These are phyloP conservation scores for Talinum fruticosum DNA, from an alignment of 148 eudicot genomes.

Conservation along the genomic window DNA sequence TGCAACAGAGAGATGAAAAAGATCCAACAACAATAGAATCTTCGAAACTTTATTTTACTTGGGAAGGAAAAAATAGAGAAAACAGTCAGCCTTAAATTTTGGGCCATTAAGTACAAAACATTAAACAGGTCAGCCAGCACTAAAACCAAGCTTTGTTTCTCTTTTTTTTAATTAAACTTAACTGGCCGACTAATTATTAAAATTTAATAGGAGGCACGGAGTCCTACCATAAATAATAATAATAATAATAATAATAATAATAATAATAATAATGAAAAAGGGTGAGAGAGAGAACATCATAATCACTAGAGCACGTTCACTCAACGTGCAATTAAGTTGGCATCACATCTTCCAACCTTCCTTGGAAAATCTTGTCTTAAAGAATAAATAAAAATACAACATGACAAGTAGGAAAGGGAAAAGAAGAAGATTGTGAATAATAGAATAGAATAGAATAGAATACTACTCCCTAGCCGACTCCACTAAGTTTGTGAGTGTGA, in stretches of 20 bases:
- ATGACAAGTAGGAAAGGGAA: neutral
- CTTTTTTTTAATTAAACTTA: neutral
- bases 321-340: slow-evolving; percentile 23
- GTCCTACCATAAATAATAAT: neutral
- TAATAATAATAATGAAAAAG: neutral
- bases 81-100: neutral
- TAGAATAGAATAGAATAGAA: too few species aligned
- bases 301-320: slow-evolving; percentile 20
- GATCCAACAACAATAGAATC: too few species aligned
- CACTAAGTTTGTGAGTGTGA: neutral
- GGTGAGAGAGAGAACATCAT: neutral
- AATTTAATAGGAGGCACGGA: neutral
- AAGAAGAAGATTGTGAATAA: neutral
- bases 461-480: too few species aligned
- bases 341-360: slow-evolving; percentile 11
- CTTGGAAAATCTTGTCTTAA: slow-evolving; percentile 11
- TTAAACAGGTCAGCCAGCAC: neutral
- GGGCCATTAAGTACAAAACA: neutral
- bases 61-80: neutral
- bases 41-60: neutral
- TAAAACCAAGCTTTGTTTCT: neutral
- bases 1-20: too few species aligned
- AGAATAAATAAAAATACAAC: neutral
- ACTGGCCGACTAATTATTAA: neutral
- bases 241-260: neutral